phyloP scores from a whole-genome alignment of 2,329 filamentous ascomycete species.

The Paecilomyces niveus region DNA sequence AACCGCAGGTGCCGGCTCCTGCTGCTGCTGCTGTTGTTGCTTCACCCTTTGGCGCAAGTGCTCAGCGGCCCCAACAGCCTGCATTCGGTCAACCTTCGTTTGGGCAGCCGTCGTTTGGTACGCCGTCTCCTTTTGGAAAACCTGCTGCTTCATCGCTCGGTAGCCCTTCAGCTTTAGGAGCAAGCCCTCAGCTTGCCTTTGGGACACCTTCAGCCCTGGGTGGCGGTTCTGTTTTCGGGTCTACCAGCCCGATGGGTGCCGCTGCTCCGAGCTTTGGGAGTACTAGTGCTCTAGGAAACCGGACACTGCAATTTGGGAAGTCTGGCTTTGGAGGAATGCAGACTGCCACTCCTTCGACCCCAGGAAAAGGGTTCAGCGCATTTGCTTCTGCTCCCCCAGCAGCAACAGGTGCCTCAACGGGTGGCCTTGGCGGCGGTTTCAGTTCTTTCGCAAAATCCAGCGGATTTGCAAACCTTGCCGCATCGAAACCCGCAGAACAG shows the following conservation, averaged over 20 bases:
- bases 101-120: conserved; percentile 15
- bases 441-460: conserved; percentile 22
- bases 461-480: conserved; percentile 18
- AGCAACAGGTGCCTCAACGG: conserved; percentile 2
- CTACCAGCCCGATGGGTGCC: conserved; percentile 18
- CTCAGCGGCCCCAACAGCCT: conserved; percentile 11
- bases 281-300: conserved; percentile 24
- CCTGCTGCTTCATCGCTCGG: conserved; percentile 19
- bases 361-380: conserved; percentile 6
- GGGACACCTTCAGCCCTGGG: conserved; percentile 19
- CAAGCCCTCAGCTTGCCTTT: conserved; percentile 17
- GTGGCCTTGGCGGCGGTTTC: conserved; percentile 24
- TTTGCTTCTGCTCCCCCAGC: conserved; percentile 5
- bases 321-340: conserved; percentile 18
- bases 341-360: conserved; percentile 7
- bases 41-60: conserved; percentile 9
- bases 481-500: conserved; percentile 14
- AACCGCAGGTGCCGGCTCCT: conserved; percentile 12
- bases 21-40: conserved; percentile 10
- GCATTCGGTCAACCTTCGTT: conserved; percentile 22
- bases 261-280: conserved; percentile 26
- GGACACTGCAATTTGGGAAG: conserved; percentile 25
- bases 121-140: conserved; percentile 21
- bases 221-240: conserved; percentile 27
- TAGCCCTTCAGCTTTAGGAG: conserved; percentile 19